phyloP scores from a whole-genome alignment of 2,329 filamentous ascomycete species.

The Ceratocystiopsis brevicomis region DNA sequence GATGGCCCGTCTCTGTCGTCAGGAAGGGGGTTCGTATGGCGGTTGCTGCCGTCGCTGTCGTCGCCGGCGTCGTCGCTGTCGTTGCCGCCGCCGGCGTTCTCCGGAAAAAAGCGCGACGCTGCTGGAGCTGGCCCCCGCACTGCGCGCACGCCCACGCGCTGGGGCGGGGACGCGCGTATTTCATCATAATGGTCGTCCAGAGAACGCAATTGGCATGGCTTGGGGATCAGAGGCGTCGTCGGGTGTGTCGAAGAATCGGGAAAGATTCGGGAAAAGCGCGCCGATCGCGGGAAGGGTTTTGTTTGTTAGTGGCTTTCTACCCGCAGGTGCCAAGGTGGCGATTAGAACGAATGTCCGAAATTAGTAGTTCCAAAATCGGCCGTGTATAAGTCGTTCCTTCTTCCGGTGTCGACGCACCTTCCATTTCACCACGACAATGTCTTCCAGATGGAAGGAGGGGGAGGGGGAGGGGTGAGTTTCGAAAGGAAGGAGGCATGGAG shows the following conservation, averaged over 20 bases:
- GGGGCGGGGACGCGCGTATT: slow-evolving; percentile 4
- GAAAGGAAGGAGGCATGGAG: too few relatives aligned
- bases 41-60: neutral
- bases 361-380: too few relatives aligned
- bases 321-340: too few relatives aligned
- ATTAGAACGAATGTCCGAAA: too few relatives aligned
- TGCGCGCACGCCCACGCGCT: slow-evolving; percentile 6
- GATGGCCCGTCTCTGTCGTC: slow-evolving; percentile 18
- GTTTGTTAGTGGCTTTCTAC: too few relatives aligned
- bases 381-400: too few relatives aligned
- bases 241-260: neutral
- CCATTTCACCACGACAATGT: too few relatives aligned
- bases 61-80: slow-evolving; percentile 6
- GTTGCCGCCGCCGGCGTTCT: slow-evolving; percentile 1
- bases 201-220: neutral
- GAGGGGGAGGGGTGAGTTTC: neutral
- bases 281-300: too few relatives aligned
- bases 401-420: too few relatives aligned
- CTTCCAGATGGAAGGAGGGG: too few relatives aligned
- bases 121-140: slow-evolving; percentile 2
- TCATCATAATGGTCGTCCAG: slow-evolving; percentile 5
- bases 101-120: slow-evolving; percentile 4
- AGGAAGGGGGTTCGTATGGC: slow-evolving; percentile 14
- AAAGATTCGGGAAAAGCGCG: too few relatives aligned
- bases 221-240: neutral